Conservation (phyloP, 805 yeast species). For the Schizosaccharomyces lindneri region DNA sequence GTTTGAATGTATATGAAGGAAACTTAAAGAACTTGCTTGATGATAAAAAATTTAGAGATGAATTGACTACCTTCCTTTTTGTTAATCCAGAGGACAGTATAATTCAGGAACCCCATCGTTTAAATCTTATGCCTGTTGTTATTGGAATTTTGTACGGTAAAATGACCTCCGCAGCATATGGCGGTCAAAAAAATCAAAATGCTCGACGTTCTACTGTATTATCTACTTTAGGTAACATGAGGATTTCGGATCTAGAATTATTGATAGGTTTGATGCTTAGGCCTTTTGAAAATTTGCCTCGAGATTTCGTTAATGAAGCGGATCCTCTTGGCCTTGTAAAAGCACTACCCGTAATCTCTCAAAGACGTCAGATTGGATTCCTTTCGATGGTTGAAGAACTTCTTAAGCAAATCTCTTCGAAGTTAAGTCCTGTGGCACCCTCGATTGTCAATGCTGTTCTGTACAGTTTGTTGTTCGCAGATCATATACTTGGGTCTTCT, state of each 20-base stretch:
- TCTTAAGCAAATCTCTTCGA: slow-evolving; percentile 4
- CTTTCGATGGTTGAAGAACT: slow-evolving; percentile 10
- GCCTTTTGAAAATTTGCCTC: neutral
- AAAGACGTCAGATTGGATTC: slow-evolving; percentile 8
- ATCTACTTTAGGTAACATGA: slow-evolving; percentile 32
- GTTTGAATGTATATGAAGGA: slow-evolving; percentile 42
- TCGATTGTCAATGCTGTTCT: slow-evolving; percentile 4
- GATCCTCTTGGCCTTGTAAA: no score
- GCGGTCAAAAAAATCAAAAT: slow-evolving; percentile 30
- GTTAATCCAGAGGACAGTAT: slow-evolving; percentile 22
- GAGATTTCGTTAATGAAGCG: no score
- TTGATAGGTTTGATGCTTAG: slow-evolving; percentile 21
- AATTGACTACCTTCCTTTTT: slow-evolving; percentile 37
- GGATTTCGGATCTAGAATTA: slow-evolving; percentile 23
- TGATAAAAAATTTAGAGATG: slow-evolving; percentile 67
- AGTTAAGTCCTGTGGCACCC: slow-evolving; percentile 2
- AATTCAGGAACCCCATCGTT: slow-evolving; percentile 37
- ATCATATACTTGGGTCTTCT: neutral
- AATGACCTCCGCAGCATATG: slow-evolving; percentile 24
- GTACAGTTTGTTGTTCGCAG: slow-evolving; percentile 2
- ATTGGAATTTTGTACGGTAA: slow-evolving; percentile 67
- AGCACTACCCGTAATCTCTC: neutral
- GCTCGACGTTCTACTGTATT: slow-evolving; percentile 52
- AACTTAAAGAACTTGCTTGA: slow-evolving; percentile 53
- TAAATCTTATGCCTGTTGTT: slow-evolving; percentile 40